A percentile compares a stretch with the other conserved stretches of the same genome.
These are phyloP conservation scores for Lactarius pseudohatsudake DNA, from an alignment of 768 basidiomycete genomes.

Conservation along the genomic window DNA sequence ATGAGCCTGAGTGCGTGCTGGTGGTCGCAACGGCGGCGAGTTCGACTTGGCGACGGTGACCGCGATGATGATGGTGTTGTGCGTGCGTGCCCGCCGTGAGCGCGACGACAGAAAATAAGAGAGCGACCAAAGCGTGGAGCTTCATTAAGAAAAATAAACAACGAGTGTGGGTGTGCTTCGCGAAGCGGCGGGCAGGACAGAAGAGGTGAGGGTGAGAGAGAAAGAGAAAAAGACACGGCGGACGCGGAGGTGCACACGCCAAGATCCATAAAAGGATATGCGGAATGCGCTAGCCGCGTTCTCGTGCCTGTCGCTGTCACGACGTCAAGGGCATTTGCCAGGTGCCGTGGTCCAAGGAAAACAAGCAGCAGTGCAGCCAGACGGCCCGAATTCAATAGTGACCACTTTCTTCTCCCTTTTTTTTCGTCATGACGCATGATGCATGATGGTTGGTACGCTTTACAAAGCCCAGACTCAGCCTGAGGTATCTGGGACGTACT, in stretches of 20 bases:
- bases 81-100: slow-evolving; percentile 24
- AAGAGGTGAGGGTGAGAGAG: neutral
- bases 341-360: neutral
- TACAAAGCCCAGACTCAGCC: neutral
- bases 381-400: neutral
- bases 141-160: slow-evolving; percentile 30
- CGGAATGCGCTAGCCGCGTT: slow-evolving; percentile 8
- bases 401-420: neutral
- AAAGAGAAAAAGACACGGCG: neutral
- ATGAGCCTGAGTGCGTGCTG: neutral
- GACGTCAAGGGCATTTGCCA: neutral
- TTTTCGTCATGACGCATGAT: neutral
- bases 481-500: neutral
- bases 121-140: slow-evolving; percentile 31
- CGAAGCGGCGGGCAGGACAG: neutral
- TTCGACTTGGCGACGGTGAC: slow-evolving; percentile 26
- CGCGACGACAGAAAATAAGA: slow-evolving; percentile 27
- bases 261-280: neutral
- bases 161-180: slow-evolving; percentile 9
- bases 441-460: neutral
- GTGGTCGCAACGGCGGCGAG: neutral
- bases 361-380: neutral
- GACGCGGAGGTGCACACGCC: neutral
- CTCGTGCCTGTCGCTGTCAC: neutral
- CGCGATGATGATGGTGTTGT: slow-evolving; percentile 21